Evolutionary conservation across 768 basidiomycete genomes (phyloP), one percentile per base, ranked within the genome.

Genomic region (Arthromyces matolae): DNA sequence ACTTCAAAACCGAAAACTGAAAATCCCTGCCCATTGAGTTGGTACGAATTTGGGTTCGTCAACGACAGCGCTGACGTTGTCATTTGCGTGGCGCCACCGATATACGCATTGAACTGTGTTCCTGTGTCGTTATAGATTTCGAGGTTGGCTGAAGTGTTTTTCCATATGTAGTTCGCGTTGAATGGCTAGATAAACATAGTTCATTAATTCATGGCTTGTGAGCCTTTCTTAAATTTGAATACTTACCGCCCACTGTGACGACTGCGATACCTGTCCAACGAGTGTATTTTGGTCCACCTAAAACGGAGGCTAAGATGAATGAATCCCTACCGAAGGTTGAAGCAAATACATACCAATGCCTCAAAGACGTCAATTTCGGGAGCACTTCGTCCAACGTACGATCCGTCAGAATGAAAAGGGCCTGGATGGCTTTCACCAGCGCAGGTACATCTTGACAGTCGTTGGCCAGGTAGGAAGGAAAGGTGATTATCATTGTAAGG

Each of bases 351-450:
- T 50, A 64, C 81, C 67, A 87, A 83, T 6, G 92, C 91, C 68
- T 94, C 93, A 49, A 95, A 84, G 37, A 95, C 63, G 64, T 95
- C 93, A 42, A 94, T 93, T 64, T 95, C 92, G 1, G 93, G 93
- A 4, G 93, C 89, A 3, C 85, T 66, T 18, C 93, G 73, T 1
- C 92, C 93, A 2, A 88, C 83, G 63, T 81, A 92, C 0, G 80
- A 75, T 2, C 89, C 88, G 61, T 92, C 86, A 0, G 75, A 47
- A 44, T 84, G 80, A 34, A 76, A 72, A 3, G 92, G 92, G 2
- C 92, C 92, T 28, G 92, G 92, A 64, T 94, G 92, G 24, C 78
- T 74, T 58, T 93, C 91, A 19, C 83, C 81, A 0, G 70, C 56
- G 62, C 93, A 95, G 1, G 93, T 94, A 64, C 93, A 95, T 8